Evolutionary conservation across 805 yeast species (phyloP), one percentile per base, ranked within the genome.

Genomic region (Kregervanrija pseudodelftensis): DNA sequence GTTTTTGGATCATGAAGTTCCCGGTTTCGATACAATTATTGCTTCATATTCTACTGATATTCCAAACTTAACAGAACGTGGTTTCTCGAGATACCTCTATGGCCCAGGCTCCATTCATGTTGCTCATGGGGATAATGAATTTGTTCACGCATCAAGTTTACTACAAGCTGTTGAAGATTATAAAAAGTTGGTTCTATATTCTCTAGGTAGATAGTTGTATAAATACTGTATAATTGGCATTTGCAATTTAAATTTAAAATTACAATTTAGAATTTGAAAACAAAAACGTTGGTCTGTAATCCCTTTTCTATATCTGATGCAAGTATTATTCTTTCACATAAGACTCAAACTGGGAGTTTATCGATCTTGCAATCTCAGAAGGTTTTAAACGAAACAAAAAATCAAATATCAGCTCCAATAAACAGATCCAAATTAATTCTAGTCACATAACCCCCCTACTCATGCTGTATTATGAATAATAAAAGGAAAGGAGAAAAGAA

Each of bases 101-200:
- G 88, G 87, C 0, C 85, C 87, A 3, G 88, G 88, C 2, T 63
- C 79, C 2, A 79, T 80, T 40, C 67, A 64, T 32, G 79, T 75
- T 34, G 85, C 85, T 0, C 85, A 80, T 53, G 70, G 77, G 8
- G 79, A 70, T 45, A 58, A 75, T 44, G 86, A 80, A 60, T 72
- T 60, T 46, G 74, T 80, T 13, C 67, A 70, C 3, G 63, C 72
- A 35, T 55, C 54, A 4, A 80, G 77, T 51, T 61, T 81, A 44
- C 45, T 62, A 9, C 61, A 64, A 15, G 77, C 82, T 8, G 75
- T 81, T 14, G 71, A 59, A 1, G 85, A 80, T 10, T 77, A 76
- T 65, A 72, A 73, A 54, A 59, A 55, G 36, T 55, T 79, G 49
- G 65, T 74, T 11, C 37, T 51, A 10, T 44, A 46, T 39, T 45